Percentiles rank a stretch among this genome's conserved stretches.
phyloP scores from a whole-genome alignment of 2,329 filamentous ascomycete species.

The Acrodontium crateriforme region DNA sequence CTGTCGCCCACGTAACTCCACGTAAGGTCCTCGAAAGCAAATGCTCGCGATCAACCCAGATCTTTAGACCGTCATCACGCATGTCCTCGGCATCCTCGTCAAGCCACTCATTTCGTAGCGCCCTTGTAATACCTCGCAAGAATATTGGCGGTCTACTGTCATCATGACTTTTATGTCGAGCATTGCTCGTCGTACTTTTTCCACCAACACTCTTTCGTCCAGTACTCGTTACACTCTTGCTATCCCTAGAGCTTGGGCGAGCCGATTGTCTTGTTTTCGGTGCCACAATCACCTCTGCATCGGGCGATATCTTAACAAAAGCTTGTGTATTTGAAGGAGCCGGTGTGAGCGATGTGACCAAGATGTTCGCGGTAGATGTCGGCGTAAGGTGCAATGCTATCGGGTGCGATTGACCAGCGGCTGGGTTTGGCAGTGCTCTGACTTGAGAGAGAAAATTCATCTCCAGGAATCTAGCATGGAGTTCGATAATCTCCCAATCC shows the following conservation, averaged over 20 bases:
- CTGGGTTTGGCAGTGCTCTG: slow-evolving; percentile 77
- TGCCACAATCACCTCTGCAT: slow-evolving; percentile 93
- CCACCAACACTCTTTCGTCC: slow-evolving; percentile 59
- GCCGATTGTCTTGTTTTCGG: slow-evolving; percentile 72
- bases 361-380: slow-evolving; percentile 87
- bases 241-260: slow-evolving; percentile 51
- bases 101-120: slow-evolving; percentile 61
- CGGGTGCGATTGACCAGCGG: slow-evolving; percentile 50
- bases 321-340: slow-evolving; percentile 50
- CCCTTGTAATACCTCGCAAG: slow-evolving; percentile 63
- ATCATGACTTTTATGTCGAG: slow-evolving; percentile 41
- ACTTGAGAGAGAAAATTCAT: slow-evolving; percentile 88
- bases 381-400: slow-evolving; percentile 87
- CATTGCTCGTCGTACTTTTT: slow-evolving; percentile 60
- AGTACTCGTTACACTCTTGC: slow-evolving; percentile 63
- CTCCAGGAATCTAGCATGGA: slow-evolving; percentile 91
- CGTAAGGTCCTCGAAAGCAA: slow-evolving; percentile 58
- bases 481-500: slow-evolving; percentile 97
- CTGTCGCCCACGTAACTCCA: slow-evolving; percentile 61
- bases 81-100: slow-evolving; percentile 38
- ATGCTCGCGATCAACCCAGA: slow-evolving; percentile 77
- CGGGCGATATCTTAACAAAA: slow-evolving; percentile 85
- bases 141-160: slow-evolving; percentile 55
- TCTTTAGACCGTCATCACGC: slow-evolving; percentile 47
- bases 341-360: slow-evolving; percentile 70